Evolutionary conservation across 768 basidiomycete species (phyloP).

Genomic region (Paxillus ammoniavirescens): DNA sequence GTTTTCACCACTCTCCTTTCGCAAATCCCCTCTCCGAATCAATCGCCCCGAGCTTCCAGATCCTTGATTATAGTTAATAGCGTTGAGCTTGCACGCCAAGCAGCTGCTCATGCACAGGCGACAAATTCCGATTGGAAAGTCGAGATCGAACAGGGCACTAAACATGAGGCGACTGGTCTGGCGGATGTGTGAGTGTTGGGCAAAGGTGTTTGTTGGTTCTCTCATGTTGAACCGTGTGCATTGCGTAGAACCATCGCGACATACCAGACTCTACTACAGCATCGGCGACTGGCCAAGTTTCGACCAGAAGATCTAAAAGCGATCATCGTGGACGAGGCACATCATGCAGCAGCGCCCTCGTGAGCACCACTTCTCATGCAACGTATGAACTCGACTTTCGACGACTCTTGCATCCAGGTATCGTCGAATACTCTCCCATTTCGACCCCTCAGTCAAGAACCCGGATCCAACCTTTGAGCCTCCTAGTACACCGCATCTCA

Average conservation of each 20-base stretch:
- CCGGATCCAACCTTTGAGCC: constrained; percentile 45
- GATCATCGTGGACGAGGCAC: constrained; percentile 89
- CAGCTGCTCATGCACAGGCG: constrained; percentile 65
- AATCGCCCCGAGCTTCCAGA: constrained; percentile 45
- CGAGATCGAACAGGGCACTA: constrained; percentile 88
- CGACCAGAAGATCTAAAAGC: constrained; percentile 64
- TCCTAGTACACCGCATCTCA: constrained; percentile 41
- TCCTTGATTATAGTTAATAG: constrained; percentile 87
- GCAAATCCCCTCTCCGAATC: constrained; percentile 48
- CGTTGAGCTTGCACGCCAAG: constrained; percentile 86
- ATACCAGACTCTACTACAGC: constrained; percentile 77
- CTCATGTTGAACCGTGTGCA: neutral
- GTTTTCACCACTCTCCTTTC: constrained; percentile 85
- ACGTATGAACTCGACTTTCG: neutral
- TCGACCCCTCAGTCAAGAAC: constrained; percentile 62
- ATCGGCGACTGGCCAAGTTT: constrained; percentile 71
- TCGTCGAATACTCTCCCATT: constrained; percentile 79
- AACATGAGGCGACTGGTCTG: constrained; percentile 68
- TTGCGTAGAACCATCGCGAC: constrained; percentile 75
- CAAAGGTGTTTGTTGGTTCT: neutral
- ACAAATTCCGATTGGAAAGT: constrained; percentile 74
- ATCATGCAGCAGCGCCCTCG: constrained; percentile 93
- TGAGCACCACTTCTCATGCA: constrained; percentile 32
- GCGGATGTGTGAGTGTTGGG: constrained; percentile 71
- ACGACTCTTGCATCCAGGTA: constrained; percentile 49